These are phyloP conservation scores for Pleurotus eryngii DNA, from an alignment of 768 basidiomycete genomes.

Conservation along the genomic window DNA sequence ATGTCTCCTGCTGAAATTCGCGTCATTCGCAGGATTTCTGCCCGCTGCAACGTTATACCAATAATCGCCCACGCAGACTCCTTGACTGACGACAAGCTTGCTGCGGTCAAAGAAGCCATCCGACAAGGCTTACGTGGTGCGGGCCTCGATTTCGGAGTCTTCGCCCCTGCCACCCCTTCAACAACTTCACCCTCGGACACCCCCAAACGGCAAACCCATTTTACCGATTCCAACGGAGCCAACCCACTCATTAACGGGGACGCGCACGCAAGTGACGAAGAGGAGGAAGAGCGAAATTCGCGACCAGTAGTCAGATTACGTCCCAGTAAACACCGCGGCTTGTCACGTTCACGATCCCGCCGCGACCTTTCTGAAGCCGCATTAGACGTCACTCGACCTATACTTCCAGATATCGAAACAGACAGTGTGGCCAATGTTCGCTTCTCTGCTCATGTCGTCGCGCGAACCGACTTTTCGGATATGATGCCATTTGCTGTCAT, in stretches of 20 bases:
- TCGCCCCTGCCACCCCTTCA: constrained; percentile 42
- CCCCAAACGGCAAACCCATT: constrained; percentile 33
- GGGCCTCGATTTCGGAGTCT: constrained; percentile 75
- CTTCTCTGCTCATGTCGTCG: constrained; percentile 68
- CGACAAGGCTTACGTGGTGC: constrained; percentile 62
- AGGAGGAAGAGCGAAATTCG: constrained; percentile 51
- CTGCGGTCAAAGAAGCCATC: constrained; percentile 68
- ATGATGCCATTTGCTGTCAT: constrained; percentile 80
- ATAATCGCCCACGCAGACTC: constrained; percentile 80
- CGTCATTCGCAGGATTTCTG: constrained; percentile 72
- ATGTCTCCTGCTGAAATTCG: constrained; percentile 79
- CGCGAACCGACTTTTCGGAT: constrained; percentile 53
- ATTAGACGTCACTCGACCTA: constrained; percentile 54
- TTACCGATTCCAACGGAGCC: constrained; percentile 26
- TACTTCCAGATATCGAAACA: constrained; percentile 56
- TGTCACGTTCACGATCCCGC: constrained; percentile 72
- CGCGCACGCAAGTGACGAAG: constrained; percentile 27
- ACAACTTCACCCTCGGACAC: constrained; percentile 18
- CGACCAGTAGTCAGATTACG: constrained; percentile 79
- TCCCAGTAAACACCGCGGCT: constrained; percentile 39
- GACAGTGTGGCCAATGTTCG: constrained; percentile 75
- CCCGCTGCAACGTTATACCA: constrained; percentile 77
- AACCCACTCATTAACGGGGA: constrained; percentile 24
- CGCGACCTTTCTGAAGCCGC: constrained; percentile 61
- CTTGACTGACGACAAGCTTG: constrained; percentile 74